Conservation (phyloP, 2,329 filamentous ascomycete species). For the Colletotrichum gloeosporioides region DNA sequence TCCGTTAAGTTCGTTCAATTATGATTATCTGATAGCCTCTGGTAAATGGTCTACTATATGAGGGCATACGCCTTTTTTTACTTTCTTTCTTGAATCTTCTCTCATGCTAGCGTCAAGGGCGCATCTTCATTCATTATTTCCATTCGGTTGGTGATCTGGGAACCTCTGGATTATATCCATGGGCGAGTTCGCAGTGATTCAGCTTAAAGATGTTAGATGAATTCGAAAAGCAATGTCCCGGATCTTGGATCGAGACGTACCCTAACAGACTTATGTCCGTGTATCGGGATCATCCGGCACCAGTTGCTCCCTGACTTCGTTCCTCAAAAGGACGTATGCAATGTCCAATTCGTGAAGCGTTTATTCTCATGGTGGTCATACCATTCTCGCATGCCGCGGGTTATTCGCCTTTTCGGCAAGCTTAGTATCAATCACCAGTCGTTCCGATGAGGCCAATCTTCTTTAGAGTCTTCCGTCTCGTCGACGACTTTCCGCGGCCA, state of each 20-base stretch:
- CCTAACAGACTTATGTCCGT: background rate
- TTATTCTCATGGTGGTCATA: background rate
- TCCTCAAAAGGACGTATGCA: background rate
- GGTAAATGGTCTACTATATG: background rate
- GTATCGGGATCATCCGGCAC: background rate
- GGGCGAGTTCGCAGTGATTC: background rate
- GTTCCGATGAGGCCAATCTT: background rate
- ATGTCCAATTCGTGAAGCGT: background rate
- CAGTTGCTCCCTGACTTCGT: background rate
- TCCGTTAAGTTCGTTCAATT: background rate
- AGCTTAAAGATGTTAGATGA: background rate
- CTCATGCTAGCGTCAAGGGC: background rate
- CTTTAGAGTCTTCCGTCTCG: slow-evolving; percentile 25
- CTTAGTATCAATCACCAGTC: background rate
- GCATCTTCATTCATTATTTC: background rate
- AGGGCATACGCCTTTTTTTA: background rate
- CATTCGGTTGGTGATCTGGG: background rate
- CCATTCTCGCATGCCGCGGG: background rate
- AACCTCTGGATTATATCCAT: background rate
- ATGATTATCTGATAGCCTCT: background rate
- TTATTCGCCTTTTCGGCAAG: background rate
- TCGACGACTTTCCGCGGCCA: slow-evolving; percentile 80
- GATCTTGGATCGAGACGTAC: background rate
- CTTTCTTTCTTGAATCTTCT: background rate
- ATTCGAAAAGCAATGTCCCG: background rate